Conservation (phyloP, 768 basidiomycete genomes). For the Steccherinum ochraceum region DNA sequence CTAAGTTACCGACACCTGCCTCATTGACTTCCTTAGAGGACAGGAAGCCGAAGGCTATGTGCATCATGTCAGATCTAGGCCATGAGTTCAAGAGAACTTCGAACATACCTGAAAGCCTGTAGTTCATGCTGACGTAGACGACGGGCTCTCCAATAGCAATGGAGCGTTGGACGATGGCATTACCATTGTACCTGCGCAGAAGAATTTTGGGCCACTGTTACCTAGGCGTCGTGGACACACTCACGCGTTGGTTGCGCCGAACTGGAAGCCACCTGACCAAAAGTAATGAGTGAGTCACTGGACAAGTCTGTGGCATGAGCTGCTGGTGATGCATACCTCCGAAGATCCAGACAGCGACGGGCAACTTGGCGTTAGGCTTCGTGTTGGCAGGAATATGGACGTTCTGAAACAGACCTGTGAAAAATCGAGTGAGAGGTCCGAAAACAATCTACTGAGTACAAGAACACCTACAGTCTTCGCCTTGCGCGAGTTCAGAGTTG, state of each 20-base stretch:
- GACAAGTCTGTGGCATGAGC: background rate
- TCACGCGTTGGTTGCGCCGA: background rate
- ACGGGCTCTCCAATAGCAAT: constrained; percentile 37
- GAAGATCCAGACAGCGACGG: background rate
- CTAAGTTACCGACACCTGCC: constrained; percentile 39
- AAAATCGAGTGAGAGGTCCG: background rate
- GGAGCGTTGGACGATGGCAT: constrained; percentile 26
- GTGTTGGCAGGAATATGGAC: constrained; percentile 2
- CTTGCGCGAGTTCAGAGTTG: background rate
- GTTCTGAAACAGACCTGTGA: constrained; percentile 6
- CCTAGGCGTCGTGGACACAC: background rate
- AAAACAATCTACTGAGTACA: background rate
- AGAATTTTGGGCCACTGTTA: background rate
- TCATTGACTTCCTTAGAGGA: constrained; percentile 33
- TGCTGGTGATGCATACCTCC: too few species aligned
- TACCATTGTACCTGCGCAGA: constrained; percentile 8
- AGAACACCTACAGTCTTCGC: background rate
- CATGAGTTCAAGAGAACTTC: background rate
- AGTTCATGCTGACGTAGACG: constrained; percentile 54
- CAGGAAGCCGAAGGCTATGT: constrained; percentile 35
- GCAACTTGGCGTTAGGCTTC: background rate
- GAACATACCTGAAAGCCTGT: constrained; percentile 24
- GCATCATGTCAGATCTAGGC: background rate
- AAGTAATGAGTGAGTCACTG: too few species aligned
- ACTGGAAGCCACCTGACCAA: background rate